These are phyloP conservation scores for Metarhizium brunneum DNA, from an alignment of 2,329 filamentous ascomycete species.

Conservation along the genomic window DNA sequence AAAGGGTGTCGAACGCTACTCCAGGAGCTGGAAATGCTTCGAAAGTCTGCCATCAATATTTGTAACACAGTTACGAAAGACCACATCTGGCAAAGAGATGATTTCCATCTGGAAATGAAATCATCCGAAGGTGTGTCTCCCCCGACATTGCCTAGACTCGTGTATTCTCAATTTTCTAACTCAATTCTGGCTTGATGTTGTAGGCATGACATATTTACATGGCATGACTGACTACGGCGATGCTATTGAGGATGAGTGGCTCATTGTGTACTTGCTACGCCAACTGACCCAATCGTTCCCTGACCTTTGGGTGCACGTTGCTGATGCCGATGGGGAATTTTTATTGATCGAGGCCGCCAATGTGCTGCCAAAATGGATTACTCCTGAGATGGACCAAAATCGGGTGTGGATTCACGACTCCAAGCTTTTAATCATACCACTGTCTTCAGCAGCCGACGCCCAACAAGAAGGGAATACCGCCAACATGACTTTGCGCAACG, in stretches of 20 bases:
- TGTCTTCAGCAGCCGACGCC: constrained; percentile 23
- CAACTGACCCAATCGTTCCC: constrained; percentile 67
- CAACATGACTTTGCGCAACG: constrained; percentile 53
- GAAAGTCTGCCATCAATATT: constrained; percentile 59
- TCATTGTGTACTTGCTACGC: constrained; percentile 81
- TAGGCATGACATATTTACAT: constrained; percentile 48
- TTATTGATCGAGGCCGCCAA: constrained; percentile 89
- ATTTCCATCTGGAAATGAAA: constrained; percentile 61
- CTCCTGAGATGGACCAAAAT: constrained; percentile 79
- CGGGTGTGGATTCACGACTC: constrained; percentile 82
- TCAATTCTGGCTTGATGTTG: background rate
- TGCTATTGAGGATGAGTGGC: constrained; percentile 94
- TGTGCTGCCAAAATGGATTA: constrained; percentile 80
- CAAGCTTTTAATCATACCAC: constrained; percentile 63
- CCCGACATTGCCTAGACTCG: background rate
- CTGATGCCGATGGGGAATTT: constrained; percentile 90
- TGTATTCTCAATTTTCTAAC: background rate
- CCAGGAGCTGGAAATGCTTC: constrained; percentile 58
- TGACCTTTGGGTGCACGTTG: constrained; percentile 71
- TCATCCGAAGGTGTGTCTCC: constrained; percentile 43
- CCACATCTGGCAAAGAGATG: constrained; percentile 92
- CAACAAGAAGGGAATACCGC: background rate
- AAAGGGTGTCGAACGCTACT: constrained; percentile 48
- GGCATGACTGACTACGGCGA: constrained; percentile 85
- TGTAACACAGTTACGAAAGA: constrained; percentile 57